A percentile compares a stretch with the other conserved stretches of the same genome.
Evolutionary conservation across 1,139 yeast genomes (phyloP).

Genomic region (Blastobotrys ciferrii): DNA sequence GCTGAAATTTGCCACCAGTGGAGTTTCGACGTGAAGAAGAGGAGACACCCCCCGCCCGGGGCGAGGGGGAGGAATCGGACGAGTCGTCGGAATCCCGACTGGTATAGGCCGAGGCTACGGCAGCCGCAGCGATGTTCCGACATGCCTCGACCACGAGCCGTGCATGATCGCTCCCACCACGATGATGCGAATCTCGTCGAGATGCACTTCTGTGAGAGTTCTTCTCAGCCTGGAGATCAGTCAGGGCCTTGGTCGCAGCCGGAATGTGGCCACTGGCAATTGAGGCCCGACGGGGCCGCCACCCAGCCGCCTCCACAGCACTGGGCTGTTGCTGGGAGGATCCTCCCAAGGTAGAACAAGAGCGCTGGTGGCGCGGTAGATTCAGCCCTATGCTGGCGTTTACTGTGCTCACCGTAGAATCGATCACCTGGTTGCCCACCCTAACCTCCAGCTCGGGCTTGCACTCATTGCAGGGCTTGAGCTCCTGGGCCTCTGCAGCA

Average conservation of each 20-base stretch:
- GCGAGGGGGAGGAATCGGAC: neutral
- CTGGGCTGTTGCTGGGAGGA: too few species aligned
- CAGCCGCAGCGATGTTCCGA: constrained; percentile 80
- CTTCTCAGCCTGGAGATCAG: constrained; percentile 34
- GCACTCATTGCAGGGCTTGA: constrained; percentile 53
- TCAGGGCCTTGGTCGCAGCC: constrained; percentile 28
- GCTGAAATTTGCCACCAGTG: constrained; percentile 30
- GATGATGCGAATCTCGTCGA: neutral
- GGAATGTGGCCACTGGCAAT: constrained; percentile 35
- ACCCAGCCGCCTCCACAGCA: constrained; percentile 19
- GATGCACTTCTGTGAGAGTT: constrained; percentile 46
- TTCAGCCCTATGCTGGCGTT: constrained; percentile 59
- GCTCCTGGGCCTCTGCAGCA: constrained; percentile 50
- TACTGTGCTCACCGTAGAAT: constrained; percentile 56
- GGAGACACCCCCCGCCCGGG: neutral
- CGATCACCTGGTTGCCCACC: constrained; percentile 52
- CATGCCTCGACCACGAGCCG: constrained; percentile 76
- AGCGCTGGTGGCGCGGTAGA: constrained; percentile 31
- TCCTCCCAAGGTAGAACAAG: constrained; percentile 21
- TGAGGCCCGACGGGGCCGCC: constrained; percentile 33
- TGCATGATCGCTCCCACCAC: constrained; percentile 50
- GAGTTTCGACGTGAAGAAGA: constrained; percentile 10
- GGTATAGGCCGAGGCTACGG: constrained; percentile 53
- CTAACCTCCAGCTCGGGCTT: constrained; percentile 37
- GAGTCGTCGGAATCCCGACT: neutral